Evolutionary conservation across 306 rosid species (phyloP).

Genomic region (Sphenostylis stenocarpa): DNA sequence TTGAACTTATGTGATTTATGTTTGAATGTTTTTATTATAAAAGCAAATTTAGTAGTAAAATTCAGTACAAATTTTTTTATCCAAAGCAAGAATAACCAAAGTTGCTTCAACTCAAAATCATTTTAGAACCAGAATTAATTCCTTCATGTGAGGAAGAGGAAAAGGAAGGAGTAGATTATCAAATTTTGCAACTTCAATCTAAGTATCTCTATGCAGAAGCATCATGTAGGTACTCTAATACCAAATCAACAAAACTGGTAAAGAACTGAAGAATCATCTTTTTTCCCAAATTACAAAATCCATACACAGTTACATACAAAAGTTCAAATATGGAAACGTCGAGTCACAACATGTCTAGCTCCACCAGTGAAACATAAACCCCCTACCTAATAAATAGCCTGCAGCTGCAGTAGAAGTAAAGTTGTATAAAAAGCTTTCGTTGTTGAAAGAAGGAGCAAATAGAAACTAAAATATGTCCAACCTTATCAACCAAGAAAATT

Average conservation of each 20-base stretch:
- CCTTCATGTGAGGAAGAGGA: neutral
- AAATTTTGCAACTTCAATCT: neutral
- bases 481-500: slow-evolving; percentile 17
- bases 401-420: slow-evolving; percentile 13
- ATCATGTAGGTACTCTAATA: neutral
- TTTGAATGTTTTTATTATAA: too few species aligned
- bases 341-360: neutral
- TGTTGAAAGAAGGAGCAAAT: neutral
- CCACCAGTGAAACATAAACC: neutral
- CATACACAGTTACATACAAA: neutral
- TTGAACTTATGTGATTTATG: neutral
- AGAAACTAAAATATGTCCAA: neutral
- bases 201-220: neutral
- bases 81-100: neutral
- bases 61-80: neutral
- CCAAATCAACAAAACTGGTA: slow-evolving; percentile 23
- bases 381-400: neutral
- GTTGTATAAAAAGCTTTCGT: neutral
- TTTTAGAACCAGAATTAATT: neutral
- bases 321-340: neutral
- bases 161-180: neutral
- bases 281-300: neutral
- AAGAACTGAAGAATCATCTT: neutral
- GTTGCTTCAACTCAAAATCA: neutral
- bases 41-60: neutral